A percentile compares a stretch with the other conserved stretches of the same genome.
phyloP scores from a whole-genome alignment of 208 protist genomes.

The Herpetomonas samuelpessoai region DNA sequence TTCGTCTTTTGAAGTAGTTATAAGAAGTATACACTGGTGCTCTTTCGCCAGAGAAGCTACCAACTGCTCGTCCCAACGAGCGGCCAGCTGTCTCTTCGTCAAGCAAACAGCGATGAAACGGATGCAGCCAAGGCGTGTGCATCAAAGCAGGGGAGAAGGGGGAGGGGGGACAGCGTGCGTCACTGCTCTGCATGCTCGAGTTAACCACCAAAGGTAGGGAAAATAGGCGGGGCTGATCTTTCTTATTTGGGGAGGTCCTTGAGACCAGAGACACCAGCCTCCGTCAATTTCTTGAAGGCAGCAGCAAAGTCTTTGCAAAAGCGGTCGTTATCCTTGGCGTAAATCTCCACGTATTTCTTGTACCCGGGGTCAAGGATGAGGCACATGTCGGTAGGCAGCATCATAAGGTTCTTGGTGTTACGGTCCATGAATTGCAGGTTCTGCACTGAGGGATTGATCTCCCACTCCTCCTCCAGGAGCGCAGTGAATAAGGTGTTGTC shows the following conservation, averaged over 20 bases:
- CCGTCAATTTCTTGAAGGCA: conserved; percentile 77
- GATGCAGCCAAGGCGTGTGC: too few relatives aligned
- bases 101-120: too few relatives aligned
- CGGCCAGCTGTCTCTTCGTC: too few relatives aligned
- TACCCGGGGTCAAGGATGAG: conserved; percentile 84
- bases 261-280: conserved; percentile 46
- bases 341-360: conserved; percentile 75
- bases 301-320: conserved; percentile 88
- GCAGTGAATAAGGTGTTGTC: conserved; percentile 91
- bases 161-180: too few relatives aligned
- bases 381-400: conserved; percentile 90
- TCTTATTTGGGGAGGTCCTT: conserved; percentile 13
- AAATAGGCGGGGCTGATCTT: too few relatives aligned
- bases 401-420: conserved; percentile 86
- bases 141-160: too few relatives aligned
- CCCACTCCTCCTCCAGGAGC: conserved; percentile 87
- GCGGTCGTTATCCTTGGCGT: conserved; percentile 89
- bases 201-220: too few relatives aligned
- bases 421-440: conserved; percentile 82
- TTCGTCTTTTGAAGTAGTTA: too few relatives aligned
- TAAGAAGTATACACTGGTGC: too few relatives aligned
- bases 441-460: conserved; percentile 43
- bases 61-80: too few relatives aligned
- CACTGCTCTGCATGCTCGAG: too few relatives aligned
- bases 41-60: too few relatives aligned